These are phyloP conservation scores for Colletotrichum sp. DNA, from an alignment of 2,329 filamentous ascomycete genomes.

Conservation along the genomic window DNA sequence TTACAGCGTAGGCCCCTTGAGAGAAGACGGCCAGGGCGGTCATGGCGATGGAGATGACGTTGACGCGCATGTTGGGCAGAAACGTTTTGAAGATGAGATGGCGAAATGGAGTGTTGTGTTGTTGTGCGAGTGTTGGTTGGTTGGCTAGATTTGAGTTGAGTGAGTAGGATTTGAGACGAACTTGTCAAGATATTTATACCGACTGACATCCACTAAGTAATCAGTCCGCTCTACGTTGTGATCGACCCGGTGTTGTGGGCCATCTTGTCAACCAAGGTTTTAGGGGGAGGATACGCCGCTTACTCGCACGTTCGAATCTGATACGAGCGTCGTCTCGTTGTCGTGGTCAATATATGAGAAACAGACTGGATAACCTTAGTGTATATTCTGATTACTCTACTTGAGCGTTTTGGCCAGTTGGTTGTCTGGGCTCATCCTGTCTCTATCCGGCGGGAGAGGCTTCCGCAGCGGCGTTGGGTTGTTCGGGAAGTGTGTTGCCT, in stretches of 20 bases:
- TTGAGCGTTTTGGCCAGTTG: neutral
- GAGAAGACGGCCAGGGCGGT: neutral
- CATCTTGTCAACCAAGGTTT: neutral
- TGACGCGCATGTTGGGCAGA: neutral
- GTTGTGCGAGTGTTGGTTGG: neutral
- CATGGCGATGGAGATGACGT: neutral
- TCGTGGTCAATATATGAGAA: neutral
- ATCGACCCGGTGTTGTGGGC: neutral
- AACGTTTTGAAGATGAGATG: neutral
- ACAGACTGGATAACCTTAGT: neutral
- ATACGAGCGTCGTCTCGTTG: neutral
- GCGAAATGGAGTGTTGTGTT: neutral
- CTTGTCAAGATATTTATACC: neutral
- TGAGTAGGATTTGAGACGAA: neutral
- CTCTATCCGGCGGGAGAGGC: too few relatives aligned
- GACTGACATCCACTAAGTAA: neutral
- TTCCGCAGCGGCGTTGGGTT: accelerated
- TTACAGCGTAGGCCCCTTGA: neutral
- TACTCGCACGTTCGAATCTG: neutral
- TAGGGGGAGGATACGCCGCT: neutral
- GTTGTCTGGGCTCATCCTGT: too few relatives aligned
- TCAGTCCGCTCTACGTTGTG: neutral
- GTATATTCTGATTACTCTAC: neutral
- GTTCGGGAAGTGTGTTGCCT: too few relatives aligned
- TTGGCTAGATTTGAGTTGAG: neutral